Conservation (phyloP, 331 rosid species). For the Cydonia oblonga region DNA sequence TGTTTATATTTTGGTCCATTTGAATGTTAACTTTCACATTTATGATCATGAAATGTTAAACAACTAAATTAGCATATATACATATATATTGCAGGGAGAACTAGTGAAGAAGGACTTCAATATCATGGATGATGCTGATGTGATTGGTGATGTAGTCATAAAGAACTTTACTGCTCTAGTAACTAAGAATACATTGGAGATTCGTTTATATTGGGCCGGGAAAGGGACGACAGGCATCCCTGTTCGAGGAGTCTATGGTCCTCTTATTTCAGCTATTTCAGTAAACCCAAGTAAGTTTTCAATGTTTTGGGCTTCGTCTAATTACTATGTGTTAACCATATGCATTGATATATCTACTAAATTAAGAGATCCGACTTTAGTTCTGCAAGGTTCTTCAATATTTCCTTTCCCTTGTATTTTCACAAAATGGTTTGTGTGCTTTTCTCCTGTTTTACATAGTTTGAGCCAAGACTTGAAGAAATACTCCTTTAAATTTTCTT, state of each 20-base stretch:
- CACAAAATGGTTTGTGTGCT: too few species aligned
- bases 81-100: slow-evolving; percentile 41
- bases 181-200: slow-evolving; percentile 36
- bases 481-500: neutral
- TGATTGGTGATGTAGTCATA: slow-evolving; percentile 28
- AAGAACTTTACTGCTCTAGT: slow-evolving; percentile 19
- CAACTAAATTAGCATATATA: slow-evolving; percentile 6
- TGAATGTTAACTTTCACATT: neutral
- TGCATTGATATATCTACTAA: too few species aligned
- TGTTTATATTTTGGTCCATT: slow-evolving; percentile 44
- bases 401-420: too few species aligned
- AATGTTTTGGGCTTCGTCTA: neutral
- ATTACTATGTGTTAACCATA: too few species aligned
- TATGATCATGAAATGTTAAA: neutral
- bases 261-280: slow-evolving; percentile 75
- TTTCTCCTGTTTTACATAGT: neutral
- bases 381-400: too few species aligned
- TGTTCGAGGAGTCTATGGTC: slow-evolving; percentile 51
- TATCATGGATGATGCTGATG: slow-evolving; percentile 48
- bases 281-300: slow-evolving; percentile 33
- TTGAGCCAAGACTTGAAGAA: neutral
- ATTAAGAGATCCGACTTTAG: too few species aligned
- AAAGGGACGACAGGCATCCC: slow-evolving; percentile 63
- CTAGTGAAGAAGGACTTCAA: slow-evolving; percentile 49
- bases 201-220: slow-evolving; percentile 74